These are phyloP conservation scores for Mortierella sp. DNA, from an alignment of 371 early-diverging fungal genomes.

Conservation along the genomic window DNA sequence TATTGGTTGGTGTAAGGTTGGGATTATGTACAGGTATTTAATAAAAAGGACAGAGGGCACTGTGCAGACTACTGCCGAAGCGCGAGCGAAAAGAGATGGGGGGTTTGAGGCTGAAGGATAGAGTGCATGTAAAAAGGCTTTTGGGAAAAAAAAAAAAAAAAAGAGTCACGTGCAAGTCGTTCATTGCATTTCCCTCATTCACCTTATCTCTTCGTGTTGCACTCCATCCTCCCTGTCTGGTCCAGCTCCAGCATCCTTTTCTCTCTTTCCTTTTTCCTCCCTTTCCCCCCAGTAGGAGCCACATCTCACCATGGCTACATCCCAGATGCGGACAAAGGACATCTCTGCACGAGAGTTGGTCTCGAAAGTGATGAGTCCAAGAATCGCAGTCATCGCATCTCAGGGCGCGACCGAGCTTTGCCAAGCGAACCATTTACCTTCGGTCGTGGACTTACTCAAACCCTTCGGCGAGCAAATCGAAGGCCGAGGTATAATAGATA, in stretches of 20 bases:
- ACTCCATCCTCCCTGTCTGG: conserved; percentile 1
- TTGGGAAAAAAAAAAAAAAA: too few relatives aligned
- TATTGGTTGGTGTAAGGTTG: not conserved
- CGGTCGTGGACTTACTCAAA: conserved; percentile 79
- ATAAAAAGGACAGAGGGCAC: not conserved
- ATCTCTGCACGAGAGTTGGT: conserved; percentile 68
- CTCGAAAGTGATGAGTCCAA: conserved; percentile 76
- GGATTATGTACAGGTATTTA: not conserved
- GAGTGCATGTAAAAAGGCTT: too few relatives aligned
- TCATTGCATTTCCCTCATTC: not conserved
- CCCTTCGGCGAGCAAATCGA: conserved; percentile 89
- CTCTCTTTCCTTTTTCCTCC: not conserved
- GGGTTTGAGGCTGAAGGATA: too few relatives aligned
- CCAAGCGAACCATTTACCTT: conserved; percentile 73
- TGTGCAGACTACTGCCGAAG: too few relatives aligned
- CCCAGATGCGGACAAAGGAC: conserved; percentile 34
- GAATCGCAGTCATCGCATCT: conserved; percentile 81
- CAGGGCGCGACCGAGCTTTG: conserved; percentile 80
- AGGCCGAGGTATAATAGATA: conserved; percentile 68
- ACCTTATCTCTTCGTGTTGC: not conserved
- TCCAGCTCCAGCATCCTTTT: conserved; percentile 2
- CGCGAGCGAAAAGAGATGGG: too few relatives aligned
- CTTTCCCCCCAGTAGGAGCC: not conserved
- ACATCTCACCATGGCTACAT: conserved; percentile 14
- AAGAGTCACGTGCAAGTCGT: not conserved